A percentile compares a stretch with the other conserved stretches of the same genome.
Conservation (phyloP, 1,284 basidiomycete species). For the Pseudozyma thailandica region DNA sequence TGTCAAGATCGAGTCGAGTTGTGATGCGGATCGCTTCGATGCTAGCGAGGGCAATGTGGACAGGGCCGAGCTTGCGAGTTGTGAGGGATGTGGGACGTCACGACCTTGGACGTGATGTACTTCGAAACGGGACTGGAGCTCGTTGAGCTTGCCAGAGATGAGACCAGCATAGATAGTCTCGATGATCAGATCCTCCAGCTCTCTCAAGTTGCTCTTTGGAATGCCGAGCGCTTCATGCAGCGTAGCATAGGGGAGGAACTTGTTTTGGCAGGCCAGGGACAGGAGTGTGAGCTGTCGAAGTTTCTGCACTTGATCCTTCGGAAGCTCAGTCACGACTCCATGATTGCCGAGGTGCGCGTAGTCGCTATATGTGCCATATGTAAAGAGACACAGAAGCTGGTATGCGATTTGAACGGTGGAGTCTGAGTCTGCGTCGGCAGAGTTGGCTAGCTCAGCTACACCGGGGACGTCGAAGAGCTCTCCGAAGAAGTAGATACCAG, state of each 20-base stretch:
- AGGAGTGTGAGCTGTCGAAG: constrained; percentile 91
- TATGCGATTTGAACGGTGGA: constrained; percentile 51
- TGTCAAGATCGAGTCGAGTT: constrained; percentile 12
- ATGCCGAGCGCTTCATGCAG: constrained; percentile 39
- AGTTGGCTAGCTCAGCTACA: constrained; percentile 74
- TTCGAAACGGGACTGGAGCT: constrained; percentile 84
- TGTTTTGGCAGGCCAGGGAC: constrained; percentile 68
- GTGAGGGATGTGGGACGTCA: constrained; percentile 72
- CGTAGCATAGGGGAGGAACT: constrained; percentile 32
- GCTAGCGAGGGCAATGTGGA: constrained; percentile 1
- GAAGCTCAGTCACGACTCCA: constrained; percentile 69
- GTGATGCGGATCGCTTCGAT: neutral
- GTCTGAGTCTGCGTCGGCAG: neutral
- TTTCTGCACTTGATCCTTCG: constrained; percentile 79
- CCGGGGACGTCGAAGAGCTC: constrained; percentile 84
- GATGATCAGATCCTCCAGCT: constrained; percentile 93
- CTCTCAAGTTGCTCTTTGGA: constrained; percentile 72
- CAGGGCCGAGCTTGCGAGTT: constrained; percentile 2
- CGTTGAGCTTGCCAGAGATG: constrained; percentile 88
- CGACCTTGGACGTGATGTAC: constrained; percentile 90
- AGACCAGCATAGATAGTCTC: constrained; percentile 91
- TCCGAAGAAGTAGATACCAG: constrained; percentile 88
- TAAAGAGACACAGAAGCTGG: constrained; percentile 81
- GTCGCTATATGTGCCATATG: constrained; percentile 80
- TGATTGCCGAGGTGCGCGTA: constrained; percentile 70